Evolutionary conservation across 148 eudicot species (phyloP).

Genomic region (Chenopodium album): DNA sequence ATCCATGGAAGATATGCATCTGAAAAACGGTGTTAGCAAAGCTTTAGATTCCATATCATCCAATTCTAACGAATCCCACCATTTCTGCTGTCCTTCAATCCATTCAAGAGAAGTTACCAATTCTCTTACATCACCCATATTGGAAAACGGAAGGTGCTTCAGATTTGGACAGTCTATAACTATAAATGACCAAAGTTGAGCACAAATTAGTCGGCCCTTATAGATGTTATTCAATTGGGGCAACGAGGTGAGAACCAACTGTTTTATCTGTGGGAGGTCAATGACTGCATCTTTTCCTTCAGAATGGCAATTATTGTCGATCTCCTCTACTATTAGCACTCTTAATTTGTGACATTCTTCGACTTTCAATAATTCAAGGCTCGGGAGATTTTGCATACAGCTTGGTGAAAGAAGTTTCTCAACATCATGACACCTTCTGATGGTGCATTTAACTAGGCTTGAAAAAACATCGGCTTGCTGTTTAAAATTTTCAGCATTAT

Average conservation of each 20-base stretch:
- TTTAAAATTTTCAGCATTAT: neutral
- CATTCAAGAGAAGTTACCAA: neutral
- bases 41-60: neutral
- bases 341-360: neutral
- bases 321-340: neutral
- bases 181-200: neutral
- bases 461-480: neutral
- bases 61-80: neutral
- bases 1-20: neutral
- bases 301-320: too few relatives aligned
- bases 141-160: neutral
- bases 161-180: neutral
- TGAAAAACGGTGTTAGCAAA: neutral
- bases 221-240: neutral
- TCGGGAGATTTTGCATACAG: slow-evolving; percentile 4
- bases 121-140: neutral
- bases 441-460: slow-evolving; percentile 1
- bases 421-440: slow-evolving; percentile 16
- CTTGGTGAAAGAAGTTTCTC: neutral
- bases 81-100: neutral
- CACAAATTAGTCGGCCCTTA: neutral
- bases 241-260: too few relatives aligned
- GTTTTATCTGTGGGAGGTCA: neutral
- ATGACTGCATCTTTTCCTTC: too few relatives aligned
- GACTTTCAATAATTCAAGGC: slow-evolving; percentile 3